Conservation (phyloP, 805 yeast species). For the Kazachstania viticola region DNA sequence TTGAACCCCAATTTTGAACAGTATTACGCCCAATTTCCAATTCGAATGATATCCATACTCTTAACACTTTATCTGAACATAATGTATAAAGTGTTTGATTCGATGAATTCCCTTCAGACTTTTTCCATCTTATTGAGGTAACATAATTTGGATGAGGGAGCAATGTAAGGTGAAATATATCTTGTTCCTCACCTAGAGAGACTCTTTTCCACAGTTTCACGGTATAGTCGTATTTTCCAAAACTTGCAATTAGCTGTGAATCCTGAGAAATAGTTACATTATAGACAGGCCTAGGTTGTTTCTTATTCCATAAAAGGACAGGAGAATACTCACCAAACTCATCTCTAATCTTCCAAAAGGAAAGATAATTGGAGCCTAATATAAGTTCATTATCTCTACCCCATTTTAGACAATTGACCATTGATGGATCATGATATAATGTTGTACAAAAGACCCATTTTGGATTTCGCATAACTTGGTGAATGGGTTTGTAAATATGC, state of each 20-base stretch:
- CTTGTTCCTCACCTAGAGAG: conserved; percentile 51
- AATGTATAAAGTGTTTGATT: conserved; percentile 53
- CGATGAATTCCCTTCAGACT: conserved; percentile 17
- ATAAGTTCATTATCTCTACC: conserved; percentile 44
- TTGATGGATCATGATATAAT: conserved; percentile 23
- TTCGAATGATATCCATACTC: conserved; percentile 63
- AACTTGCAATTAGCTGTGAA: conserved; percentile 53
- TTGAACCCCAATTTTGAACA: conserved; percentile 45
- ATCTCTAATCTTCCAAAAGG: conserved; percentile 40
- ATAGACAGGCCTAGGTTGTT: conserved; percentile 52
- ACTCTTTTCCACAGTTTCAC: conserved; percentile 73
- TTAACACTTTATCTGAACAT: conserved; percentile 44
- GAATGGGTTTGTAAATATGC: conserved; percentile 43
- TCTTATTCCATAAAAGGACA: conserved; percentile 28
- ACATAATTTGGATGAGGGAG: conserved; percentile 55
- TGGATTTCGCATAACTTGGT: conserved; percentile 32
- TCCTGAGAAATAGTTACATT: conserved; percentile 52
- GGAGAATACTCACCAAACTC: conserved; percentile 34
- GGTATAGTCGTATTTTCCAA: conserved; percentile 49
- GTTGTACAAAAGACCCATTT: conserved; percentile 35
- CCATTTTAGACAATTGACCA: conserved; percentile 41
- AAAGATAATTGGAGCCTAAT: conserved; percentile 45
- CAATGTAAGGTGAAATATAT: conserved; percentile 57
- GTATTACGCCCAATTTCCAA: conserved; percentile 40
- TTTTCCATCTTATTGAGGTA: conserved; percentile 49